A percentile compares a stretch with the other conserved stretches of the same genome.
phyloP scores from a whole-genome alignment of 192 early-diverging fungal genomes.

The Cetraspora pellucida region DNA sequence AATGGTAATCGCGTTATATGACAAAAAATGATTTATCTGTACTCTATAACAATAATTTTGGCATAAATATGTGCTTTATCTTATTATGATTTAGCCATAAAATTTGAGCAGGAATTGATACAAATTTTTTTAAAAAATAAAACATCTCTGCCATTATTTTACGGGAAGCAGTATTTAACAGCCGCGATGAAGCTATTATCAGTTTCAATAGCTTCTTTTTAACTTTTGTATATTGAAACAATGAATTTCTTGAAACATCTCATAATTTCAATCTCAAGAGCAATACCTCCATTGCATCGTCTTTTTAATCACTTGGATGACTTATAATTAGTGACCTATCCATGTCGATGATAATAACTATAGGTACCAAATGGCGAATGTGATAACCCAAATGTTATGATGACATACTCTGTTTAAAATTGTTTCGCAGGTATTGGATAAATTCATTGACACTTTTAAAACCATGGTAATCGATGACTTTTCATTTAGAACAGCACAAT shows the following conservation, averaged over 20 bases:
- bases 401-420: slow-evolving; percentile 19
- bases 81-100: too few species aligned
- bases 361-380: slow-evolving; percentile 15
- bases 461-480: slow-evolving; percentile 5
- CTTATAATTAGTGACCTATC: background rate
- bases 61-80: too few species aligned
- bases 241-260: slow-evolving; percentile 22
- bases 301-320: slow-evolving; percentile 7
- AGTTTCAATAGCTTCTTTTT: background rate
- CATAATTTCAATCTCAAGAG: slow-evolving; percentile 4
- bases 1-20: too few species aligned
- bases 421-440: background rate
- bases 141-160: too few species aligned
- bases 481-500: background rate
- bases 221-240: slow-evolving; percentile 13
- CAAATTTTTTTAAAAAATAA: too few species aligned
- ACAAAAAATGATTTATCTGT: too few species aligned
- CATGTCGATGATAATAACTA: slow-evolving; percentile 7
- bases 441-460: slow-evolving; percentile 2
- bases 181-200: background rate
- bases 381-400: slow-evolving; percentile 4
- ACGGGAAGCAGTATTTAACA: too few species aligned
- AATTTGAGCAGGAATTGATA: too few species aligned
- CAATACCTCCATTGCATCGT: slow-evolving; percentile 6
- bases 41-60: too few species aligned